Conservation (phyloP, 192 early-diverging fungal genomes). For the Mortierella alpina region DNA sequence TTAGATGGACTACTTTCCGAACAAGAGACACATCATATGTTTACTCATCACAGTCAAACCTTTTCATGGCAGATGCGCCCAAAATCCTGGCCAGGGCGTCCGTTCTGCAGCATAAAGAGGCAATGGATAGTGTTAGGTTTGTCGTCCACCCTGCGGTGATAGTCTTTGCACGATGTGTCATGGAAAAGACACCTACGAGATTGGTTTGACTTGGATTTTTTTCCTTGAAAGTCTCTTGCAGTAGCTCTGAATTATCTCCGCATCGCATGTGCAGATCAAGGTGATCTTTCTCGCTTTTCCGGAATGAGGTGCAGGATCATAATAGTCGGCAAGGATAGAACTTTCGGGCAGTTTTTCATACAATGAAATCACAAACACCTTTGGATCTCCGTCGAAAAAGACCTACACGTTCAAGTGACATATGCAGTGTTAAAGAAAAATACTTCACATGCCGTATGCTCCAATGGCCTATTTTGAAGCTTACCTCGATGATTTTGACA, state of each 20-base stretch:
- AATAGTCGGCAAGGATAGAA: constrained; percentile 12
- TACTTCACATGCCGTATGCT: too few species aligned
- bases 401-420: constrained; percentile 6
- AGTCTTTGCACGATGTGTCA: too few species aligned
- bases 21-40: too few species aligned
- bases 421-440: too few species aligned
- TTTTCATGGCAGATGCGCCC: too few species aligned
- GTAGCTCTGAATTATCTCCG: constrained; percentile 1
- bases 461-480: background rate
- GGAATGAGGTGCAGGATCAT: constrained; percentile 17
- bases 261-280: background rate
- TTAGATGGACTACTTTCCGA: too few species aligned
- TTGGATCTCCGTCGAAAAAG: background rate
- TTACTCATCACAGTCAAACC: too few species aligned
- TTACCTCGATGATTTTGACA: constrained; percentile 29
- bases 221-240: constrained; percentile 7
- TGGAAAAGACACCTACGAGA: background rate
- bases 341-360: background rate
- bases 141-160: too few species aligned
- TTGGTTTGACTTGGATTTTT: background rate
- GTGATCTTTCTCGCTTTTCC: constrained; percentile 6
- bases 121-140: too few species aligned
- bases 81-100: too few species aligned
- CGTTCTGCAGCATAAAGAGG: too few species aligned
- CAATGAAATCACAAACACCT: constrained; percentile 12